phyloP scores from a whole-genome alignment of 2,329 filamentous ascomycete genomes.

The Tolypocladium paradoxum region DNA sequence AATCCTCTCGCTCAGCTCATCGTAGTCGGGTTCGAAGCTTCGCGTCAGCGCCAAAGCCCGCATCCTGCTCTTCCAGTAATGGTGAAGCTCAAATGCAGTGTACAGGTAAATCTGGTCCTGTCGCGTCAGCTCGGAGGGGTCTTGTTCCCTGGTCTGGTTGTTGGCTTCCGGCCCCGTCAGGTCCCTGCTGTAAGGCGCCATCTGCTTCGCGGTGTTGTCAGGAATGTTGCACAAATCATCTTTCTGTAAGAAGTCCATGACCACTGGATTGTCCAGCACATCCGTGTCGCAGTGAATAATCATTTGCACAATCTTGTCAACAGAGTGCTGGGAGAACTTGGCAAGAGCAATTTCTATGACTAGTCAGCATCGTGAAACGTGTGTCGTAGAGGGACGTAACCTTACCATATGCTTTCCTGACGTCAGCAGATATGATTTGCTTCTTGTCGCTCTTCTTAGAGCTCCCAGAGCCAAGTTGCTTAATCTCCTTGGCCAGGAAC shows the following conservation, averaged over 20 bases:
- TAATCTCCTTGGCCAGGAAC: constrained; percentile 95
- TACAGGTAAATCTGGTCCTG: constrained; percentile 94
- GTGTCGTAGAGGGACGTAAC: not conserved
- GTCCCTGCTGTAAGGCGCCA: constrained; percentile 93
- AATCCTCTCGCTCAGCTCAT: constrained; percentile 78
- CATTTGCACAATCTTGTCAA: constrained; percentile 81
- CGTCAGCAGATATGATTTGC: constrained; percentile 84
- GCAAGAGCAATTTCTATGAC: constrained; percentile 70
- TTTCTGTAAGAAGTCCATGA: constrained; percentile 93
- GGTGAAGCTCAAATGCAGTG: constrained; percentile 87
- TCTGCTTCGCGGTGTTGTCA: constrained; percentile 79
- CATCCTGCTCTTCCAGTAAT: constrained; percentile 99
- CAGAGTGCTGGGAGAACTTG: constrained; percentile 78
- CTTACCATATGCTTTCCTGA: constrained; percentile 76
- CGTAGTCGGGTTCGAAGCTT: constrained; percentile 79
- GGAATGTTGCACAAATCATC: constrained; percentile 88
- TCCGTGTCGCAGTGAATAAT: constrained; percentile 91
- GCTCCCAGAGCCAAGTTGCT: constrained; percentile 60
- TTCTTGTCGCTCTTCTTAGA: constrained; percentile 92
- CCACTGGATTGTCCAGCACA: constrained; percentile 76
- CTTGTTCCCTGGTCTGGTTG: constrained; percentile 68
- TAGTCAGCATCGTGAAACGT: not conserved
- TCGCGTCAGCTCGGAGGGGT: constrained; percentile 77
- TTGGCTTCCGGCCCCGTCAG: constrained; percentile 84
- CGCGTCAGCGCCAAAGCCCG: constrained; percentile 76